Evolutionary conservation across 345 rosid species (phyloP).

Genomic region (Sonneratia caseolaris): DNA sequence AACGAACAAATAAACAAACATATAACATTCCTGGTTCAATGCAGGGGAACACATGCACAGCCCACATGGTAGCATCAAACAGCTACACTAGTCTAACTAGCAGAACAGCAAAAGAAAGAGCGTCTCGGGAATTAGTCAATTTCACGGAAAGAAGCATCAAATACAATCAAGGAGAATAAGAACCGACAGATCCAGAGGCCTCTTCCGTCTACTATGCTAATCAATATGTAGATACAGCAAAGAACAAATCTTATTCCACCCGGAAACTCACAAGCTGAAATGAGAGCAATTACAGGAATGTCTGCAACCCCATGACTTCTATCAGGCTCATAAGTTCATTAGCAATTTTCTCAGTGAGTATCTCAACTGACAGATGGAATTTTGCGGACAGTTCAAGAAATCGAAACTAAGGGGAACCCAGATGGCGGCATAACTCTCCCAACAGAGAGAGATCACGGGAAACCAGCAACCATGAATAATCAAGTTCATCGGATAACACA

Average conservation of each 20-base stretch:
- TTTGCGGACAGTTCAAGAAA: background rate
- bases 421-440: background rate
- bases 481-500: background rate
- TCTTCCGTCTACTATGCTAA: background rate
- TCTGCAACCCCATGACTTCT: too few species aligned
- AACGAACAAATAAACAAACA: too few species aligned
- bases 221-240: background rate
- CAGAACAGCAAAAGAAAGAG: background rate
- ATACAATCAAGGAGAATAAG: background rate
- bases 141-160: background rate
- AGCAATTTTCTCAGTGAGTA: too few species aligned
- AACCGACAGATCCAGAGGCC: background rate
- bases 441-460: background rate
- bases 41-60: too few species aligned
- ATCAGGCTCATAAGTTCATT: too few species aligned
- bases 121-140: background rate
- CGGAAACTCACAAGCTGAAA: background rate
- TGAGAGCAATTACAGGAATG: background rate
- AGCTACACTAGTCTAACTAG: too few species aligned
- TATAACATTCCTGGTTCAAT: too few species aligned
- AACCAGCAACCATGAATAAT: background rate
- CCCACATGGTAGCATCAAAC: too few species aligned
- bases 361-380: background rate
- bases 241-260: background rate
- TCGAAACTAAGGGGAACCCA: background rate